Conservation (phyloP, 1,284 basidiomycete genomes). For the Sanghuangporus sanghuang region DNA sequence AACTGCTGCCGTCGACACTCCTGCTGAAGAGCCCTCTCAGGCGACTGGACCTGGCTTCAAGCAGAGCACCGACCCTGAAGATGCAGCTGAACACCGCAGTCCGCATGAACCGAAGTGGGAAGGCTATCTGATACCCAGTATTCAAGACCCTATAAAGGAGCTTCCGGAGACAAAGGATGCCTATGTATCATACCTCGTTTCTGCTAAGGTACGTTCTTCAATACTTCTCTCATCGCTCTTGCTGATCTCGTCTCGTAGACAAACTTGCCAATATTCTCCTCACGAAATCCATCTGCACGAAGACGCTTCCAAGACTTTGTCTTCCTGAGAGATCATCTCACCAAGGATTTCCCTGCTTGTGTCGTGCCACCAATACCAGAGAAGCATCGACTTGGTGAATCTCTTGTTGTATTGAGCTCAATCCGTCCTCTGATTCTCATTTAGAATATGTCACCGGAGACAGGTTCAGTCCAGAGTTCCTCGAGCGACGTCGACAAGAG, state of each 20-base stretch:
- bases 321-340: slow-evolving; percentile 86
- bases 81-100: slow-evolving; percentile 50
- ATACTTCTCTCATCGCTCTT: neutral
- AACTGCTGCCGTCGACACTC: slow-evolving; percentile 20
- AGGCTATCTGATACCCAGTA: slow-evolving; percentile 80
- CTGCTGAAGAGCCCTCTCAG: slow-evolving; percentile 27
- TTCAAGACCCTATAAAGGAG: slow-evolving; percentile 93
- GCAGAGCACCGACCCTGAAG: slow-evolving; percentile 54
- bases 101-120: slow-evolving; percentile 85
- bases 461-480: slow-evolving; percentile 94
- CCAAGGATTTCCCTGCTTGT: slow-evolving; percentile 92
- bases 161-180: slow-evolving; percentile 94
- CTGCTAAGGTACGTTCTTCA: slow-evolving; percentile 65
- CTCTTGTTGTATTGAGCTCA: neutral
- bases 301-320: slow-evolving; percentile 97
- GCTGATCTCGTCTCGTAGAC: slow-evolving; percentile 46
- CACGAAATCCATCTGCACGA: slow-evolving; percentile 66
- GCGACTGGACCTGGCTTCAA: slow-evolving; percentile 67
- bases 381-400: slow-evolving; percentile 90
- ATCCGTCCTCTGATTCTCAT: neutral
- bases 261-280: slow-evolving; percentile 75
- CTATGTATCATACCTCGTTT: slow-evolving; percentile 92
- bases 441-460: slow-evolving; percentile 96
- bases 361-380: slow-evolving; percentile 95
- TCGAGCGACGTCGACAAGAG: slow-evolving; percentile 89